Conservation (phyloP, 495 filamentous ascomycete species). For the Rostrohypoxylon terebratum region DNA sequence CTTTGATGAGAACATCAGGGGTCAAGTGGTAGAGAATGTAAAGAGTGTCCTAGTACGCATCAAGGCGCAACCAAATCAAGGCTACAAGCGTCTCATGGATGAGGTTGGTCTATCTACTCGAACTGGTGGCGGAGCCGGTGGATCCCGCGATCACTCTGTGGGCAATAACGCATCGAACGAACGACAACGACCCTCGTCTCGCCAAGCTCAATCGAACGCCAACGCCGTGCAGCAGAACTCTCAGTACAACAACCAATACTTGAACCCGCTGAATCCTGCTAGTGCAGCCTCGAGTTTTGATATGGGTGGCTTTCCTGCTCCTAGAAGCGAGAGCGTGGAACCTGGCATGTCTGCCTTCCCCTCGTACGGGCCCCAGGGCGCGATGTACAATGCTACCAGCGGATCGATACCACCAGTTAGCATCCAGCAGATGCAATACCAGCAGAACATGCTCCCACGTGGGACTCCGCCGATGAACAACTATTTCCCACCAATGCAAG, state of each 20-base stretch:
- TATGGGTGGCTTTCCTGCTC: slow-evolving; percentile 61
- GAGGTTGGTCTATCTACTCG: slow-evolving; percentile 86
- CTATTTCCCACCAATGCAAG: slow-evolving; percentile 61
- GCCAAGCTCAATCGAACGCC: slow-evolving; percentile 60
- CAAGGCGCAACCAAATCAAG: slow-evolving; percentile 93
- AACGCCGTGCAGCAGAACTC: slow-evolving; percentile 56
- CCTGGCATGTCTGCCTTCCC: slow-evolving; percentile 65
- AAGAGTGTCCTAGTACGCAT: slow-evolving; percentile 87
- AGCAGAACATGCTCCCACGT: slow-evolving; percentile 67
- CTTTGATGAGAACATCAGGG: slow-evolving; percentile 91
- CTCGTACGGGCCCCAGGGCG: slow-evolving; percentile 60
- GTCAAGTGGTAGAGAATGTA: slow-evolving; percentile 89
- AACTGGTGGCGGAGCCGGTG: slow-evolving; percentile 54
- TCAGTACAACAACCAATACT: slow-evolving; percentile 56
- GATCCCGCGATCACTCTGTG: slow-evolving; percentile 58
- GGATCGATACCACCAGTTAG: slow-evolving; percentile 61
- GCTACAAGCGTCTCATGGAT: slow-evolving; percentile 98
- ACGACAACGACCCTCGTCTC: slow-evolving; percentile 66
- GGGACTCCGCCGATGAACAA: slow-evolving; percentile 63
- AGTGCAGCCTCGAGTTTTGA: slow-evolving; percentile 54
- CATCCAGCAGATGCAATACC: slow-evolving; percentile 68
- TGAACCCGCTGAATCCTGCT: slow-evolving; percentile 56
- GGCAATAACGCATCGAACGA: slow-evolving; percentile 52
- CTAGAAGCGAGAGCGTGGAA: slow-evolving; percentile 69
- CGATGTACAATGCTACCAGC: slow-evolving; percentile 64